Conservation (phyloP, 2,329 filamentous ascomycete genomes). For the Curvularia sp. region DNA sequence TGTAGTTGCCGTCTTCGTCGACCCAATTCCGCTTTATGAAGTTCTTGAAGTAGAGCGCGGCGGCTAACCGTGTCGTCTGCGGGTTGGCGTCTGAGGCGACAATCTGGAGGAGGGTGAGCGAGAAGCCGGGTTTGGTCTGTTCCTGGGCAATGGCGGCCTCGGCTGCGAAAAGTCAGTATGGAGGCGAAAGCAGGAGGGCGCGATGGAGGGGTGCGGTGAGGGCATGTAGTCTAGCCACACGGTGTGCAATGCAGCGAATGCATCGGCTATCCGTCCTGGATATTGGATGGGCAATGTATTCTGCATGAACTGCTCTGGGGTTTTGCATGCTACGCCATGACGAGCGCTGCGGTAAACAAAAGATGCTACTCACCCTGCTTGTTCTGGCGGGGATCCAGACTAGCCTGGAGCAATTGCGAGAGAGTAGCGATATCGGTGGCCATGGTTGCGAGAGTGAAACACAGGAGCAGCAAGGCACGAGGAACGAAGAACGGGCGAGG, state of each 20-base stretch:
- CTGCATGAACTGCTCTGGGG: neutral
- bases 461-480: constrained; percentile 6
- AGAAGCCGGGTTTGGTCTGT: constrained; percentile 86
- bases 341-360: constrained; percentile 23
- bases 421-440: constrained; percentile 68
- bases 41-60: constrained; percentile 97
- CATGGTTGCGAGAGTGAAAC: constrained; percentile 55
- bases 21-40: constrained; percentile 95
- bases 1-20: constrained; percentile 93
- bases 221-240: neutral
- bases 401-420: constrained; percentile 87
- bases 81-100: constrained; percentile 78
- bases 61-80: constrained; percentile 81
- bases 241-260: neutral
- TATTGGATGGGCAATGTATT: neutral
- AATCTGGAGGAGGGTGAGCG: constrained; percentile 84
- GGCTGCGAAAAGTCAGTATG: constrained; percentile 62
- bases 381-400: constrained; percentile 84
- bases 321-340: constrained; percentile 2
- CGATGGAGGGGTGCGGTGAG: constrained; percentile 7
- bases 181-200: neutral
- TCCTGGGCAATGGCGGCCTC: constrained; percentile 80
- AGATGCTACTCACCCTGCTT: constrained; percentile 74
- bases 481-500: constrained; percentile 2
- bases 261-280: neutral